Evolutionary conservation across 1,139 yeast genomes (phyloP).

Genomic region (Ogataea hybrid): DNA sequence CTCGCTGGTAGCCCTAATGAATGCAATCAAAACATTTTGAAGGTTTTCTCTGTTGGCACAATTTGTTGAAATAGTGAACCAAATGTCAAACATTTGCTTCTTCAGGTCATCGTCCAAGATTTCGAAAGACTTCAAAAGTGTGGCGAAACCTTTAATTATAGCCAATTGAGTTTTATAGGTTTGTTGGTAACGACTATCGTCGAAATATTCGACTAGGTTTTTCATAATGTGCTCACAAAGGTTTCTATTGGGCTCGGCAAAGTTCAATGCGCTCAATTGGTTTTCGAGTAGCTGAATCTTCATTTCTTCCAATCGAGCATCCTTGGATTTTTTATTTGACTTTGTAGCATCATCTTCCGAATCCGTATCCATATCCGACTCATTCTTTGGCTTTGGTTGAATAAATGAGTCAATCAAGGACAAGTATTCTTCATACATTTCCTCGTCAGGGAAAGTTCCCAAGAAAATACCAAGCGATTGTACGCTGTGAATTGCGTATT

Average conservation of each 20-base stretch:
- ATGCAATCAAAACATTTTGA: slow-evolving; percentile 62
- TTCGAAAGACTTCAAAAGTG: slow-evolving; percentile 4
- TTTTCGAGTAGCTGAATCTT: slow-evolving; percentile 37
- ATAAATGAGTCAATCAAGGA: slow-evolving; percentile 38
- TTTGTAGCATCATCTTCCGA: slow-evolving; percentile 32
- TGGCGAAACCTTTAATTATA: slow-evolving; percentile 8
- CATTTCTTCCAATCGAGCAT: slow-evolving; percentile 33
- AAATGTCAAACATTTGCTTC: slow-evolving; percentile 6
- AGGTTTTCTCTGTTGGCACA: slow-evolving; percentile 41
- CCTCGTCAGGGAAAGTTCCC: slow-evolving; percentile 42
- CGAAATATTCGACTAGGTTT: slow-evolving; percentile 9
- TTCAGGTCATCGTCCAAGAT: not conserved
- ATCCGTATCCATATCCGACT: slow-evolving; percentile 19
- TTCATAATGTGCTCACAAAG: slow-evolving; percentile 25
- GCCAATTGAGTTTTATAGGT: slow-evolving; percentile 19
- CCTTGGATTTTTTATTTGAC: slow-evolving; percentile 31
- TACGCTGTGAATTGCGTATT: slow-evolving; percentile 58
- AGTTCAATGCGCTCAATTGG: slow-evolving; percentile 34
- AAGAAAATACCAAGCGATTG: slow-evolving; percentile 49
- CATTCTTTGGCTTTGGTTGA: slow-evolving; percentile 10
- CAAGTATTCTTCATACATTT: slow-evolving; percentile 39
- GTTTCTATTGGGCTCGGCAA: slow-evolving; percentile 23
- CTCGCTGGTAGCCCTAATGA: slow-evolving; percentile 23
- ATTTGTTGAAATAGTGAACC: slow-evolving; percentile 11
- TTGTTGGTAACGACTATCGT: slow-evolving; percentile 11